Conservation (phyloP, 2,329 filamentous ascomycete genomes). For the Sclerotinia minor region DNA sequence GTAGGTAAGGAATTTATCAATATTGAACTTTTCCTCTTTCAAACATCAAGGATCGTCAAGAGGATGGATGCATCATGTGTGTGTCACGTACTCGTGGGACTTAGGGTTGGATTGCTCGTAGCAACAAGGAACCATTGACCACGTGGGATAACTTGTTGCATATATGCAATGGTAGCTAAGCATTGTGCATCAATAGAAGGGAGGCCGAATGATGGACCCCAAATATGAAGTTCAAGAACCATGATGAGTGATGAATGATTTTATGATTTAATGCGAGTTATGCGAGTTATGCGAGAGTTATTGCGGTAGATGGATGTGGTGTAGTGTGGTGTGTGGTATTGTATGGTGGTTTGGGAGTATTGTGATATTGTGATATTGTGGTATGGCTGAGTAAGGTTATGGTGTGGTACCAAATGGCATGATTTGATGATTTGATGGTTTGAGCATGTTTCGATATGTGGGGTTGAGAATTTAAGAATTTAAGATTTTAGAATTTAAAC, state of each 20-base stretch:
- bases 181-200: slow-evolving; percentile 92
- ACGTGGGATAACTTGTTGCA: slow-evolving; percentile 61
- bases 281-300: too few species aligned
- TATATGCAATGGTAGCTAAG: slow-evolving; percentile 76
- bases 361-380: too few species aligned
- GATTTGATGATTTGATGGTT: not conserved
- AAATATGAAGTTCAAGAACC: slow-evolving; percentile 77
- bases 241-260: slow-evolving; percentile 31
- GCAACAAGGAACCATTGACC: slow-evolving; percentile 69
- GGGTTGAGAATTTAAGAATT: not conserved
- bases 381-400: too few species aligned
- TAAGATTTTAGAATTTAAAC: not conserved
- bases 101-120: slow-evolving; percentile 70
- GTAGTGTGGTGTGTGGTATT: not conserved
- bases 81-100: slow-evolving; percentile 64
- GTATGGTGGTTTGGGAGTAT: too few species aligned
- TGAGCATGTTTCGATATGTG: not conserved
- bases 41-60: not conserved
- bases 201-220: slow-evolving; percentile 84
- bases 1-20: slow-evolving; percentile 27
- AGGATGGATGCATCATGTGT: slow-evolving; percentile 10
- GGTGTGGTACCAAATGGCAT: not conserved
- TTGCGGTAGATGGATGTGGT: not conserved
- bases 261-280: not conserved
- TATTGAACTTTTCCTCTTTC: not conserved